Percentiles rank a stretch among this genome's conserved stretches.
Conservation (phyloP, 1,139 yeast genomes). For the Martiniozyma asiatica region DNA sequence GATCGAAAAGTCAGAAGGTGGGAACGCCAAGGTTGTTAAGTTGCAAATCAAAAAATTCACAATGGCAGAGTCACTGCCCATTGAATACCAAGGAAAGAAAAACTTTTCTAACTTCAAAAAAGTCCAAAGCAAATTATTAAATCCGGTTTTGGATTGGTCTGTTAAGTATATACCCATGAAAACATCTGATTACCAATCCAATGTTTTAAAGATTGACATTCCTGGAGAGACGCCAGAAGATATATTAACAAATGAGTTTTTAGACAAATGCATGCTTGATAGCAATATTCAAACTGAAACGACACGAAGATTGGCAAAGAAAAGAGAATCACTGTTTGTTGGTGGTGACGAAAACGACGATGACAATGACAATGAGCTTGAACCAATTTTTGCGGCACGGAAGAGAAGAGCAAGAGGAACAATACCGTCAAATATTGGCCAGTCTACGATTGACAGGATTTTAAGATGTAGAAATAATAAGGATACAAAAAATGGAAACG, state of each 20-base stretch:
- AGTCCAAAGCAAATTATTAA: conserved; percentile 8
- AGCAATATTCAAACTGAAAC: background rate
- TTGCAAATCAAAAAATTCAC: conserved; percentile 7
- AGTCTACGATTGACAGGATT: no score
- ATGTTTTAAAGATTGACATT: conserved; percentile 7
- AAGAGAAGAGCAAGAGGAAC: no score
- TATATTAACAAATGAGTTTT: no score
- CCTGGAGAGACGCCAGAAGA: conserved; percentile 2
- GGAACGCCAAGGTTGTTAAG: conserved; percentile 13
- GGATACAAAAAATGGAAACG: no score
- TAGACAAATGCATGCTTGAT: background rate
- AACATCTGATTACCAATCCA: conserved; percentile 14
- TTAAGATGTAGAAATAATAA: no score
- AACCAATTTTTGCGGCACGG: no score
- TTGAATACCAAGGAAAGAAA: conserved; percentile 14
- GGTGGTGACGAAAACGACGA: no score
- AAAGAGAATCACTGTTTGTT: conserved; percentile 8
- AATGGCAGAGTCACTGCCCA: background rate
- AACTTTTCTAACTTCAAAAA: conserved; percentile 19
- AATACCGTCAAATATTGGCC: no score
- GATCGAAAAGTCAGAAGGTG: background rate
- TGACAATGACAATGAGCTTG: no score
- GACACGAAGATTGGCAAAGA: conserved; percentile 2
- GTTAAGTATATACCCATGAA: conserved; percentile 16
- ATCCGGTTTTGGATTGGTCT: conserved; percentile 19